Base-by-base conservation (phyloP, 169 alveolate genomes). In the Cryptosporidium tyzzeri region DNA sequence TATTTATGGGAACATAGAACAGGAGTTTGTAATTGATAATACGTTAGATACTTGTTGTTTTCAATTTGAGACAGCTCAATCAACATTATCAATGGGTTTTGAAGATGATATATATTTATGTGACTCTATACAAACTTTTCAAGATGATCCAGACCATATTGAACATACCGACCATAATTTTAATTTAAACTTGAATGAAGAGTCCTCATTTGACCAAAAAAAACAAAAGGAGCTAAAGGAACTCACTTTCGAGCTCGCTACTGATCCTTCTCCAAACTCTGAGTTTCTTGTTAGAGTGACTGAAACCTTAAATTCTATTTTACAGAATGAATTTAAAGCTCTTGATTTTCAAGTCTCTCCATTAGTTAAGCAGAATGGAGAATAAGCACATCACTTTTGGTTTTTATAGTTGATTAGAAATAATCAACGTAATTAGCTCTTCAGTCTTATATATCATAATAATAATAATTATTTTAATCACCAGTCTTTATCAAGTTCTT, bases 161-260 rank as follows among this genome's bases (percentile, higher is more conserved):
- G 55, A 48, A 12, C 55, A 48, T 16, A 7, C 18, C 18, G 5
- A 48, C 55, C 55, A 48, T 2, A 48, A 48, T 21, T 48, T 14
- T 3, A 21, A 16, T 14, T 14, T 48, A 48, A 48, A 14, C 55
- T 48, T 23, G 55, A 8, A 48, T 48, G 55, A 48, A 12, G 12
- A 5, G 23, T 14, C n/a, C 7, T 48, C 35, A 55, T 10, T 23
- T 26, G 41, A 35, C 14, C 71, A 31, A 51, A 29, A 65, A 26
- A 65, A 6, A 18, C 71, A n/a, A 7, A 18, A 18, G 53, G 71
- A 65, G 50, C 71, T 65, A 29, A 65, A 35, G 14, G 71, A 65
- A 12, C 23, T 65, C 8, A 65, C 71, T n/a, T 37, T 65, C 0
- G 51, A 65, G 50, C 71, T 65, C 23, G 44, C 48, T 29, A 12